Evolutionary conservation across 176 grass and related monocot species (phyloP).

Genomic region (Oryza longistaminata): DNA sequence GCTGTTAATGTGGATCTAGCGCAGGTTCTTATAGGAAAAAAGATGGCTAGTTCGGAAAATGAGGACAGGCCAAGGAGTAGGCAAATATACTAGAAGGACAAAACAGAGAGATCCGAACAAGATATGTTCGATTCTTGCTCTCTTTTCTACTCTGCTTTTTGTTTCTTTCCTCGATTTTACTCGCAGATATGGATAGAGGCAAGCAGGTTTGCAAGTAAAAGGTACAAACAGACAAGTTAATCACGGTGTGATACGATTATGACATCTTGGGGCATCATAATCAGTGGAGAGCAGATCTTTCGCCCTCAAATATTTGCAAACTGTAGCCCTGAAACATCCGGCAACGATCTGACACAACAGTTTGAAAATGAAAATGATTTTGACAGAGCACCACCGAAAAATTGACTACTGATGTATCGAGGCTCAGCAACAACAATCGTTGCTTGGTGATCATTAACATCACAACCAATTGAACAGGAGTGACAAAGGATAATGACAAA

Average conservation of each 20-base stretch:
- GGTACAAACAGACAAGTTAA: not conserved
- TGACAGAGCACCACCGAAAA: not conserved
- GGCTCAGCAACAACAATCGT: conserved; percentile 5
- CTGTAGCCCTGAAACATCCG: not conserved
- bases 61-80: not conserved
- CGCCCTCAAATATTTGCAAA: not conserved
- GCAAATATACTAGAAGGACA: not conserved
- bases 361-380: not conserved
- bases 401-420: conserved; percentile 3
- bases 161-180: conserved; percentile 20
- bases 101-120: conserved; percentile 5
- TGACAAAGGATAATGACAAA: not conserved
- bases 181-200: not conserved
- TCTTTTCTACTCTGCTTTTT: conserved; percentile 13
- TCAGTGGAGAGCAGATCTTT: not conserved
- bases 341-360: not conserved
- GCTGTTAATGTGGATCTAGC: conserved; percentile 7
- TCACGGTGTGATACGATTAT: not conserved
- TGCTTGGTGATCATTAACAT: conserved; percentile 13
- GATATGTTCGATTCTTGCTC: not conserved
- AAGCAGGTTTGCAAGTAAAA: not conserved
- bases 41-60: conserved; percentile 14
- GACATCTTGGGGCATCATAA: conserved; percentile 5
- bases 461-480: not conserved
- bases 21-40: conserved; percentile 9